These are phyloP conservation scores for Cercis canadensis DNA, from an alignment of 306 rosid genomes.

Conservation along the genomic window DNA sequence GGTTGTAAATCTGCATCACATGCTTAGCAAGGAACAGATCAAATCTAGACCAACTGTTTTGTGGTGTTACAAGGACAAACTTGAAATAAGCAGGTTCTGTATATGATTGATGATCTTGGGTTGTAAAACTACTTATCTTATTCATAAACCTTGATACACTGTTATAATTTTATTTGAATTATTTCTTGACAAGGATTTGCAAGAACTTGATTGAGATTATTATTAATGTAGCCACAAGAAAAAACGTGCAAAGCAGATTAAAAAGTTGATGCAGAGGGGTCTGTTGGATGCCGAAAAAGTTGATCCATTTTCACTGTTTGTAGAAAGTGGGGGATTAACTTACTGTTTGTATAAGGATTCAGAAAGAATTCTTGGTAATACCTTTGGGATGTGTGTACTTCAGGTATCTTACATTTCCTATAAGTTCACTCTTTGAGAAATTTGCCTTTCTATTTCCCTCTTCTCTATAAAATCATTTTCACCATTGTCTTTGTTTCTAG, in stretches of 20 bases:
- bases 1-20: slow-evolving; percentile 91
- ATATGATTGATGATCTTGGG: not conserved
- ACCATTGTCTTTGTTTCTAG: slow-evolving; percentile 48
- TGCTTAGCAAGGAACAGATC: slow-evolving; percentile 81
- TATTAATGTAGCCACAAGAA: slow-evolving; percentile 75
- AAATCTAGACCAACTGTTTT: slow-evolving; percentile 79
- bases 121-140: not conserved
- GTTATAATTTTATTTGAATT: not conserved
- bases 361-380: slow-evolving; percentile 85
- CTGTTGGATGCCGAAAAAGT: slow-evolving; percentile 84
- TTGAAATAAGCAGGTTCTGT: slow-evolving; percentile 84
- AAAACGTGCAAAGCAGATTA: slow-evolving; percentile 81
- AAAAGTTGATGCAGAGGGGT: slow-evolving; percentile 76
- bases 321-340: slow-evolving; percentile 73
- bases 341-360: slow-evolving; percentile 86
- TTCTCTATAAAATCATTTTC: slow-evolving; percentile 22
- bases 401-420: slow-evolving; percentile 58
- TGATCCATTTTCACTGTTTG: slow-evolving; percentile 79
- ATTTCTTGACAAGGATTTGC: slow-evolving; percentile 8
- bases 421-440: slow-evolving; percentile 22
- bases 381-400: slow-evolving; percentile 95
- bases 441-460: slow-evolving; percentile 10
- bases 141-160: not conserved
- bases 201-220: slow-evolving; percentile 37
- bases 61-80: slow-evolving; percentile 96